Base-by-base conservation (phyloP, 1,284 basidiomycete genomes). In the Sporisorium exsertum region DNA sequence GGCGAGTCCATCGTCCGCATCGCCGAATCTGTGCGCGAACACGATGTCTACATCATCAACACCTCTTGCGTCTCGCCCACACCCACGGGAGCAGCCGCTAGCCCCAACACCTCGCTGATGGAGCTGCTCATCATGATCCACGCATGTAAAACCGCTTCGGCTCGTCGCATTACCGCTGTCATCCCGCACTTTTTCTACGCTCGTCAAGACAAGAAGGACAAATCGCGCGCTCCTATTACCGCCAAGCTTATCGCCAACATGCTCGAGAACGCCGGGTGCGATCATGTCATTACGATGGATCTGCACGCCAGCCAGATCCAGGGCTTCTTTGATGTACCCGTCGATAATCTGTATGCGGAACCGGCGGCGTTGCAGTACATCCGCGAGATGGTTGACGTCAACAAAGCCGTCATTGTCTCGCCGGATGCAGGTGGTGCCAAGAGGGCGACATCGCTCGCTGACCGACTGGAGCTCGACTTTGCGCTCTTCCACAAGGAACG, bases 51-150 rank as follows among this genome's bases (percentile, higher is more conserved):
- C 89, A 98, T 99, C 87, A 92, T 99, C 89, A 97, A 96, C 88
- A 96, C 95, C 33, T 93, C 93, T 13, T 93, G 92, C 84, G 92
- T 92, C 60, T 89, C 91, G 62, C 83, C 84, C 20, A 79, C 68
- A 7, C 72, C 72, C 16, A 63, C 87, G 80, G 65, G 67, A 15
- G 60, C 54, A 1, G 63, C 66, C 24, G 72, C 75, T 13, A 77
- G 71, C 9, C 77, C 83, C 62, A 81, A 81, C 87, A 95, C 93
- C 18, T 89, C 93, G 55, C 89, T 97, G 71, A 94, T 96, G 92
- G 95, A 98, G 87, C 90, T 97, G 54, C 96, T 96, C 86, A 99
- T 99, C 86, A 98, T 99, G 95, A 97, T 98, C 82, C 96, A 99
- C 86, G 96, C 97, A 16, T 98, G 97, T 91, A 97, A 97, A 79